phyloP scores from a whole-genome alignment of 1,139 yeast genomes.

The Geotrichum macrosporum region DNA sequence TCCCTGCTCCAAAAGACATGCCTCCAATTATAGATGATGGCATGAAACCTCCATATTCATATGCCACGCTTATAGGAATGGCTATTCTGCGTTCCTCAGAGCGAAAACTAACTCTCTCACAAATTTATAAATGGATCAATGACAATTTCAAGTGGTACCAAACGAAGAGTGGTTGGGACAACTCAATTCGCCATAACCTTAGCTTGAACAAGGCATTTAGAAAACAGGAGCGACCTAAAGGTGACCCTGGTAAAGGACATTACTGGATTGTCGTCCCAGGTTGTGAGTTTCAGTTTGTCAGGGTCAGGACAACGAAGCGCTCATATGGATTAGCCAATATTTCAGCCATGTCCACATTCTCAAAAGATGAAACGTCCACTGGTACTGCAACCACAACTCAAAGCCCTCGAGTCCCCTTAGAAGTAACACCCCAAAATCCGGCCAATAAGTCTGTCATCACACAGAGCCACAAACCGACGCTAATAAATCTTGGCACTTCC shows the following conservation, averaged over 20 bases:
- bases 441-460: too few relatives aligned
- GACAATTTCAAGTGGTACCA: constrained; percentile 74
- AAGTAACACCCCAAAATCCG: too few relatives aligned
- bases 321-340: background rate
- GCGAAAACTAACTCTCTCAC: constrained; percentile 77
- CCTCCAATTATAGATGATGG: constrained; percentile 47
- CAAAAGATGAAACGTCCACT: background rate
- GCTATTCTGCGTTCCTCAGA: constrained; percentile 83
- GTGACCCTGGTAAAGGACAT: constrained; percentile 84
- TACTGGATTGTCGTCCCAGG: constrained; percentile 91
- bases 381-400: background rate
- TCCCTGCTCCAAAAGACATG: constrained; percentile 26
- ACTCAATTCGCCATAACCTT: constrained; percentile 80
- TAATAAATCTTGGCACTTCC: too few relatives aligned
- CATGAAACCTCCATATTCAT: constrained; percentile 85
- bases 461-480: too few relatives aligned
- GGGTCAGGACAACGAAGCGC: constrained; percentile 35
- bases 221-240: constrained; percentile 87
- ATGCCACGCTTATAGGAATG: constrained; percentile 91
- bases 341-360: background rate
- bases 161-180: constrained; percentile 93
- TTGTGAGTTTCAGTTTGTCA: constrained; percentile 74
- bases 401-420: background rate
- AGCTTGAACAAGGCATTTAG: constrained; percentile 82
- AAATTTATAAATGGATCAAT: constrained; percentile 90